phyloP scores from a whole-genome alignment of 2,329 filamentous ascomycete genomes.

The Talaromyces sp. region DNA sequence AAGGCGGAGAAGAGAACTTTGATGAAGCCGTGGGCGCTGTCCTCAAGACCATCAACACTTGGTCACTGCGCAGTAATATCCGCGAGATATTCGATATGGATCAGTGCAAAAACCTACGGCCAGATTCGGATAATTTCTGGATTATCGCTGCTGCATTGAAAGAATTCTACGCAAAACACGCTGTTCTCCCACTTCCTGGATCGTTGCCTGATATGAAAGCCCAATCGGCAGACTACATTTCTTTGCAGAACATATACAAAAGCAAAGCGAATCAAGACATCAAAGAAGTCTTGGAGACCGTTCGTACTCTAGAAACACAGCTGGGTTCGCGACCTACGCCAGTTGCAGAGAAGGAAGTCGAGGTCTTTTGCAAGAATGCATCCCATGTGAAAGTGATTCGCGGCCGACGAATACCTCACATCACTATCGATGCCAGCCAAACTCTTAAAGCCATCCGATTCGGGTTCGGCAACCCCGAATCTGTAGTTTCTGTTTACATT shows the following conservation, averaged over 20 bases:
- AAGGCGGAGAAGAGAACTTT: conserved; percentile 94
- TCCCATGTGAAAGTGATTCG: conserved; percentile 86
- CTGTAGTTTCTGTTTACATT: conserved; percentile 65
- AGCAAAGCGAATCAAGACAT: conserved; percentile 73
- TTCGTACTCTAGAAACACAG: conserved; percentile 52
- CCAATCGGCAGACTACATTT: conserved; percentile 80
- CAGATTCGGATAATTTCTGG: conserved; percentile 69
- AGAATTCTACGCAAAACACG: conserved; percentile 67
- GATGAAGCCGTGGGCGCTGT: conserved; percentile 86
- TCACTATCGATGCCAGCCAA: conserved; percentile 34
- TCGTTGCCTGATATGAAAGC: conserved; percentile 97
- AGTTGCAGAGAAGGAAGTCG: conserved; percentile 69
- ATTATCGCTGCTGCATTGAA: conserved; percentile 75
- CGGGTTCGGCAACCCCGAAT: conserved; percentile 44
- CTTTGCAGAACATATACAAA: conserved; percentile 90
- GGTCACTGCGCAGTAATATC: conserved; percentile 63
- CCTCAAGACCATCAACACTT: conserved; percentile 72
- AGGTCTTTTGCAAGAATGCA: conserved; percentile 92
- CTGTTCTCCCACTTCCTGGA: conserved; percentile 74
- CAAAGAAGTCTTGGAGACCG: conserved; percentile 64
- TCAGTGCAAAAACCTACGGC: conserved; percentile 47
- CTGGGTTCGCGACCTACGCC: conserved; percentile 41
- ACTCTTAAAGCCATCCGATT: conserved; percentile 41
- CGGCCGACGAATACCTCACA: conserved; percentile 53
- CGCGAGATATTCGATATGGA: conserved; percentile 72